Evolutionary conservation across 768 basidiomycete species (phyloP), one percentile per base, ranked within the genome.

Genomic region (Royoungia palumana): DNA sequence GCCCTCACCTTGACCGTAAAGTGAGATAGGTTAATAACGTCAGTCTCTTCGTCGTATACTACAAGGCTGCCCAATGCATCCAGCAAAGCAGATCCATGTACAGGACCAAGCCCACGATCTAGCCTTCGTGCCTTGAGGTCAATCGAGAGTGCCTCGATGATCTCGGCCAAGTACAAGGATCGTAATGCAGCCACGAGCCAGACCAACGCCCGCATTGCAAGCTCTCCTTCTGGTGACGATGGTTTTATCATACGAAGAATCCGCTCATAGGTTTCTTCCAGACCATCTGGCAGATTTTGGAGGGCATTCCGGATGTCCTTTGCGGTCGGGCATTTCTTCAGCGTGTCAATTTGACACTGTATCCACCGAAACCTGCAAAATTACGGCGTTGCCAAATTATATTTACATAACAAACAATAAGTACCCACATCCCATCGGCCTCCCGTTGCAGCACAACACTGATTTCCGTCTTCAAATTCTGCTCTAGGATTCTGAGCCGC

Each of bases 311-410:
- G 40, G n/a, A 48, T 41, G 32, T 48, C 24, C 19, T 5, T 28
- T 13, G 8, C 7, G 39, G 40, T 41, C 6, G 16, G 8, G 17
- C 47, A 48, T 41, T 13, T 12, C 22, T 35, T 40, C 0, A 49
- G 34, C n/a, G 35, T 10, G 35, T 49, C 19, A 10, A 49, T 21
- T 42, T 49, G 47, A 28, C 46, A 47, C 17, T 47, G 38, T 12
- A 47, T 32, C 46, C 46, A 47, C 9, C 46, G 39, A n/a, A 47
- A 47, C 40, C 46, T 41, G 22, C 20, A 17, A 21, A 12, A 43
- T 22, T 3, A 28, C 14, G 24, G 24, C 8, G 24, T 2, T 21
- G n/a, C n/a, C n/a, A n/a, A n/a, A n/a, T n/a, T n/a, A n/a, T 13
- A 34, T 19, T 34, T 34, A 6, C 13, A 20, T 3, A 21, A 6